Evolutionary conservation across 331 rosid species (phyloP), one percentile per base, ranked within the genome.

Genomic region (Malus hybrid): DNA sequence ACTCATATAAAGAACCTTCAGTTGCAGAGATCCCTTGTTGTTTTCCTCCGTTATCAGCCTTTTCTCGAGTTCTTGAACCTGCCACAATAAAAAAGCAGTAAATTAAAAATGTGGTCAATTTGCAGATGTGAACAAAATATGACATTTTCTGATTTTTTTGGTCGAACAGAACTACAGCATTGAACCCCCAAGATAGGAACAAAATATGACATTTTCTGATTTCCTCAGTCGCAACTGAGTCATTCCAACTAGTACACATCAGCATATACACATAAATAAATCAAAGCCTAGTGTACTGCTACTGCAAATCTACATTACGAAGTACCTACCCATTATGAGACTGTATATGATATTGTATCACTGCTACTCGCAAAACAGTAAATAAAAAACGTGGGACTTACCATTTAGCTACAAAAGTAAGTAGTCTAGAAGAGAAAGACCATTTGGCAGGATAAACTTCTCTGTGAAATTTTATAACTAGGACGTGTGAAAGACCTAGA

Each of bases 1-100:
- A 72, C 63, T 6, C 16, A 31, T 29, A 75, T 29, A 39, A 59
- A 80, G 31, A 75, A 75, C 93, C 96, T 87, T 86, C 73, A 88
- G 86, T 61, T 82, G 70, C 74, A 22, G 19, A 33, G 78, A 20
- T 71, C 80, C 90, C 62, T 85, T 74, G 64, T 46, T 77, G 56
- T 78, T 80, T 69, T 86, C 91, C 67, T 86, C 84, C 74, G 80
- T 92, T 85, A 57, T 85, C 81, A 87, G 81, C 79, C 87, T 82
- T 68, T 83, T 81, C 79, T 88, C 89, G 14, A 86, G 85, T 64
- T 88, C 96, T 67, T 75, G 80, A 59, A 90, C 78, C 96, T 90
- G 80, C 76, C 74, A 60, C 75, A 55, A 66, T 4, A 71, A 67
- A 75, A 78, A 73, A 39, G 69, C 75, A 66, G 46, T 18, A 79